These are phyloP conservation scores for Wickerhamomyces bovis DNA, from an alignment of 805 yeast species.

Conservation along the genomic window DNA sequence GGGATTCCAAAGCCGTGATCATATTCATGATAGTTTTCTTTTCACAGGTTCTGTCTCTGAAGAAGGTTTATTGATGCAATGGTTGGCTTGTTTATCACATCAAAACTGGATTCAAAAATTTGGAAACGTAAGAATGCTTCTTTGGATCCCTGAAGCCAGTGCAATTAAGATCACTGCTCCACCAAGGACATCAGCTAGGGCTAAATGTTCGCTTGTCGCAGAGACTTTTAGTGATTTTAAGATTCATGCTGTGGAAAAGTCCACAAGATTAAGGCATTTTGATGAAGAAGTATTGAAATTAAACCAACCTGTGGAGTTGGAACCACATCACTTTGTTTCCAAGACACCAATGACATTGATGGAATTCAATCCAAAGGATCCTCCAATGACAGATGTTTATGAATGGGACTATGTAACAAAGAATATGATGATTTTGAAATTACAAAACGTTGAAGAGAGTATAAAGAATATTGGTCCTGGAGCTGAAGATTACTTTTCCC, in stretches of 20 bases:
- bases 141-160: slow-evolving; percentile 58
- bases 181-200: slow-evolving; percentile 44
- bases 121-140: slow-evolving; percentile 69
- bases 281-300: slow-evolving; percentile 13
- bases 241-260: slow-evolving; percentile 44
- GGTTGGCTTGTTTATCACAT: slow-evolving; percentile 61
- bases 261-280: slow-evolving; percentile 17
- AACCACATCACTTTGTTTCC: slow-evolving; percentile 26
- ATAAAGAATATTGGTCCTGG: slow-evolving; percentile 73
- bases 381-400: slow-evolving; percentile 38
- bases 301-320: slow-evolving; percentile 26
- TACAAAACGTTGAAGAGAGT: slow-evolving; percentile 39
- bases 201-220: slow-evolving; percentile 57
- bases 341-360: slow-evolving; percentile 33
- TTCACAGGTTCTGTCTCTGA: slow-evolving; percentile 56
- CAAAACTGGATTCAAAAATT: slow-evolving; percentile 69
- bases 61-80: slow-evolving; percentile 69
- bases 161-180: slow-evolving; percentile 58
- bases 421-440: slow-evolving; percentile 45
- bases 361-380: slow-evolving; percentile 47
- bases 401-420: slow-evolving; percentile 65
- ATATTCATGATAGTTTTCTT: slow-evolving; percentile 48
- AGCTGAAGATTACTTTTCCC: slow-evolving; percentile 48
- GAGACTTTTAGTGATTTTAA: slow-evolving; percentile 57
- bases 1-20: slow-evolving; percentile 27